Base-by-base conservation (phyloP, 2,329 filamentous ascomycete genomes). In the Colletotrichum sp. region DNA sequence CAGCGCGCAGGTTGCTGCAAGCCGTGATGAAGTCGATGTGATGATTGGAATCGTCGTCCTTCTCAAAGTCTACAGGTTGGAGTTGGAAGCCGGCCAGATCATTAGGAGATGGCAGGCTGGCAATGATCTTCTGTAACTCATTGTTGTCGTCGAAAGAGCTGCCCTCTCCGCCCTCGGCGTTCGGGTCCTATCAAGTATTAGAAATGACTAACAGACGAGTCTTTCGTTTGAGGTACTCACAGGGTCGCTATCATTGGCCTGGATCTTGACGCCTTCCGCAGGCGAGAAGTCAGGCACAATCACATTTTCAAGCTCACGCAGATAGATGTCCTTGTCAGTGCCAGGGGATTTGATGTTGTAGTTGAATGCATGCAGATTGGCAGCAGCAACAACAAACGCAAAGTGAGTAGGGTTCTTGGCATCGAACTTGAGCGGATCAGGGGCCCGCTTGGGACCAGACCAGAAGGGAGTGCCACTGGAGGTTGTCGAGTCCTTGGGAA, bases 1-100 rank as follows among this genome's bases (percentile, higher is more conserved):
- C 94, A 1, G 97, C 97, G 76, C 98, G 95, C 76, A 99, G 89
- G 84, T 99, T 99, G 88, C 96, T 98, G 79, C 96, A 96, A 2
- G 96, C 96, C 9, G 97, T 98, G 86, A 99, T 99, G 88, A 99
- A 99, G 86, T 99, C 97, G 81, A 99, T 99, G 88, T 99, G 97
- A 85, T 97, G 92, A 85, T 99, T 99, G 67, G 94, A 95, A 85
- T 99, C 98, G 81, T 99, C 97, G 79, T 99, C 97, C 90, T 99
- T 99, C 87, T 99, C 96, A 81, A 99, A 99, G 81, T 99, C 97
- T 8, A 99, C 97, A 5, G 96, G 95, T 72, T 93, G 92, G 68
- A 99, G 88, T 86, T 96, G 96, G 90, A 98, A 98, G 39, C 95
- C 96, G 30, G 95, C 94, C 66, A 99, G 88, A 55, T 93, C 92